phyloP scores from a whole-genome alignment of 2,329 filamentous ascomycete species.

The Dryadomyces sulphureus region DNA sequence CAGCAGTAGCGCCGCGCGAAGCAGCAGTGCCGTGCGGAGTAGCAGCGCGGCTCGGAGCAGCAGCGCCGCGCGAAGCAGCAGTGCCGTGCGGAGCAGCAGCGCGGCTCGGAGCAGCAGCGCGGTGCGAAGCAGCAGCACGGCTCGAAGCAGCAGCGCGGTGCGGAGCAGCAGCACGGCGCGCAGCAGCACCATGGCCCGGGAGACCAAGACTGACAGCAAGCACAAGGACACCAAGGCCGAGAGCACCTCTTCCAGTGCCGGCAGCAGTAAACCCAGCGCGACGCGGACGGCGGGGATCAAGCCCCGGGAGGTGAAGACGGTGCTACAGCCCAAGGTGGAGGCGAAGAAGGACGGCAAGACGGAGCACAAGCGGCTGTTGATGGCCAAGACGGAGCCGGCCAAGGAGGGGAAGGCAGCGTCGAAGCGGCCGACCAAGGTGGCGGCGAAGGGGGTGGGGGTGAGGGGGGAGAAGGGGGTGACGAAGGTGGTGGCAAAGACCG shows the following conservation, averaged over 20 bases:
- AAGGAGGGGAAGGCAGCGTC: no score
- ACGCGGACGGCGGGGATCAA: conserved; percentile 1
- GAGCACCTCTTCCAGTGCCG: background rate
- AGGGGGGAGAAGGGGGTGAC: background rate
- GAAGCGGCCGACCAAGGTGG: background rate
- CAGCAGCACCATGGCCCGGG: background rate
- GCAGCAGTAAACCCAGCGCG: background rate
- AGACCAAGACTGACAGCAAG: background rate
- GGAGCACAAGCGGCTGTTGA: background rate
- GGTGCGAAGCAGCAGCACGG: no score
- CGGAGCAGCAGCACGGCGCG: background rate
- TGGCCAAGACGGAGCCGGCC: background rate
- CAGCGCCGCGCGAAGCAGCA: no score
- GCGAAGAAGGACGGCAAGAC: background rate
- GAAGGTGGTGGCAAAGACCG: background rate
- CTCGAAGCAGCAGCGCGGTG: no score
- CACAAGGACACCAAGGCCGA: background rate
- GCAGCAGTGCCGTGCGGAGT: no score
- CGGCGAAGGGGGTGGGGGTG: background rate
- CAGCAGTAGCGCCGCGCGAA: no score
- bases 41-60: no score
- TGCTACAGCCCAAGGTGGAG: background rate
- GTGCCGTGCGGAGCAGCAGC: no score
- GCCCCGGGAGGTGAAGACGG: background rate
- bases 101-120: no score